Conservation (phyloP, 2,329 filamentous ascomycete species). For the Pseudogymnoascus sp. region DNA sequence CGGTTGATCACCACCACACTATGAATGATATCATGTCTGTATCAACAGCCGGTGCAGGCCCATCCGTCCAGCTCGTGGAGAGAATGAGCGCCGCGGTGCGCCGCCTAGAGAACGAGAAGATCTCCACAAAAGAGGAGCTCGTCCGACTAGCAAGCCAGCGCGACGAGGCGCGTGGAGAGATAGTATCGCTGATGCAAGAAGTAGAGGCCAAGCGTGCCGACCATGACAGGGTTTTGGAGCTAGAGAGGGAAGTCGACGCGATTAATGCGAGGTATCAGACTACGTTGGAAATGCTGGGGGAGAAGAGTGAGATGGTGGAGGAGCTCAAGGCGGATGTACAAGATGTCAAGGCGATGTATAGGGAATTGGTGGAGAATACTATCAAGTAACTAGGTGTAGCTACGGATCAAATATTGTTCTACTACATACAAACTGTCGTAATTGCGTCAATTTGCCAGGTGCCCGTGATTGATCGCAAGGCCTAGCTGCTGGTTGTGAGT, state of each 20-base stretch:
- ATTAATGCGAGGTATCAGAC: constrained; percentile 78
- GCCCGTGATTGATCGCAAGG: neutral
- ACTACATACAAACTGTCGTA: constrained; percentile 7
- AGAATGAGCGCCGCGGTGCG: constrained; percentile 91
- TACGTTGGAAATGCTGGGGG: constrained; percentile 86
- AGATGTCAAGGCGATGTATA: constrained; percentile 94
- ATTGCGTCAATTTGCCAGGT: constrained; percentile 15
- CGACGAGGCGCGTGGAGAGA: constrained; percentile 84
- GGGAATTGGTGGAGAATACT: constrained; percentile 81
- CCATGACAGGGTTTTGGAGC: constrained; percentile 49
- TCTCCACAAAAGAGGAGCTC: constrained; percentile 80
- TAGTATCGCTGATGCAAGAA: constrained; percentile 85
- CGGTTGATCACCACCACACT: constrained; percentile 58
- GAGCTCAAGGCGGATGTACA: constrained; percentile 82
- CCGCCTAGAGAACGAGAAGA: constrained; percentile 84
- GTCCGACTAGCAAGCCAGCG: constrained; percentile 72
- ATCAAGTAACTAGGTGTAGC: constrained; percentile 46
- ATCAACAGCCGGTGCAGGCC: constrained; percentile 82
- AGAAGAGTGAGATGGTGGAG: constrained; percentile 93
- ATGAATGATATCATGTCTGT: constrained; percentile 81
- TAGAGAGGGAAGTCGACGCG: constrained; percentile 61
- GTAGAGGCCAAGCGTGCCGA: constrained; percentile 61
- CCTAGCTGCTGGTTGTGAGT: neutral
- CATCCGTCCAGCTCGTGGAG: constrained; percentile 90
- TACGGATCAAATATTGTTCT: constrained; percentile 5